Percentiles rank a stretch among this genome's conserved stretches.
Evolutionary conservation across 139 green algal genomes (phyloP).

Genomic region (Chlorella sp.): DNA sequence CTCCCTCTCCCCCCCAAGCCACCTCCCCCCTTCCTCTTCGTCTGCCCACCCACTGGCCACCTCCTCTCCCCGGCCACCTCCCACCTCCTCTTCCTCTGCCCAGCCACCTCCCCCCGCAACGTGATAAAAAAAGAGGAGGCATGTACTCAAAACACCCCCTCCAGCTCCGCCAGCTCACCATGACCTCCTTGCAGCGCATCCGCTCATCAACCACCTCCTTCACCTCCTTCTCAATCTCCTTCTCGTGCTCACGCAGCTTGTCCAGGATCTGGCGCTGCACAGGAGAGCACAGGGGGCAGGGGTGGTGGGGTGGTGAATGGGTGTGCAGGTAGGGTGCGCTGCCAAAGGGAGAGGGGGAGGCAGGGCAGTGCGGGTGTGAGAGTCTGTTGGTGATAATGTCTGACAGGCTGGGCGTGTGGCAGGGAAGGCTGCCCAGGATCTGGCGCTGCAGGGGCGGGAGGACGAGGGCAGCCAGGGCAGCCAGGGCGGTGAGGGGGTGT

Average conservation of each 20-base stretch:
- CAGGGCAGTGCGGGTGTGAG: no score
- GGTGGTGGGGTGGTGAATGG: neutral
- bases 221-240: constrained; percentile 24
- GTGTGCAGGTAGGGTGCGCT: neutral
- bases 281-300: neutral
- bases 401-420: no score
- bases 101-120: no score
- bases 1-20: no score
- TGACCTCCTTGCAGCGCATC: constrained; percentile 37
- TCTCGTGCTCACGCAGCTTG: constrained; percentile 44
- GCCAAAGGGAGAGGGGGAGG: neutral
- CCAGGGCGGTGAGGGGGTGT: neutral
- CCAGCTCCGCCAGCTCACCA: constrained; percentile 7
- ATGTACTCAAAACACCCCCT: no score
- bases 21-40: no score
- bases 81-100: no score
- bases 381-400: no score
- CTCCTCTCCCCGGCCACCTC: no score
- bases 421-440: constrained; percentile 55
- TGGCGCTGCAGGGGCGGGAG: neutral
- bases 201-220: constrained; percentile 51
- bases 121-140: no score
- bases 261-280: constrained; percentile 46
- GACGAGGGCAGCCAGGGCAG: neutral
- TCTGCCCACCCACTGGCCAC: no score